A percentile compares a stretch with the other conserved stretches of the same genome.
phyloP scores from a whole-genome alignment of 257 asterid genomes.

The Solanum neorickii region DNA sequence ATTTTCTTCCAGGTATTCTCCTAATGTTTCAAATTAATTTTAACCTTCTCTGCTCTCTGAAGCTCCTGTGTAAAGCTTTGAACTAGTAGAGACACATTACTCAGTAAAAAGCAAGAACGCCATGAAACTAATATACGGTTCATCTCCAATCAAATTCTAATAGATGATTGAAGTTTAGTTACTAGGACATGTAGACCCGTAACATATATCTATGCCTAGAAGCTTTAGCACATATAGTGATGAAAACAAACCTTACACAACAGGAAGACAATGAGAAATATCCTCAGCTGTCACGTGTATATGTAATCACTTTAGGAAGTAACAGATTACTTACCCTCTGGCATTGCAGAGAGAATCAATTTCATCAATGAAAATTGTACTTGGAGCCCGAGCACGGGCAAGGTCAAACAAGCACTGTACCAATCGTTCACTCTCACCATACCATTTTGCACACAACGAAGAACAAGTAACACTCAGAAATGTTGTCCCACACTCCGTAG shows the following conservation, averaged over 20 bases:
- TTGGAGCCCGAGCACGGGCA: constrained; percentile 93
- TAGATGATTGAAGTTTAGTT: neutral
- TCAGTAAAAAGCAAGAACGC: neutral
- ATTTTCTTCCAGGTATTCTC: neutral
- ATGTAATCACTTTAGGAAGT: neutral
- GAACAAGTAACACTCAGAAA: constrained; percentile 90
- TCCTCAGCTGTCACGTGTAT: neutral
- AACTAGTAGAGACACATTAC: neutral
- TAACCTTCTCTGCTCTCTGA: neutral
- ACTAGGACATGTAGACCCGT: neutral
- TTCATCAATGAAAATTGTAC: constrained; percentile 96
- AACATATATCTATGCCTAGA: neutral
- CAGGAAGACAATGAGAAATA: neutral
- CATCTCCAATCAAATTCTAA: neutral
- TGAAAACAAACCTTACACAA: neutral
- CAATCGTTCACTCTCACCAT: constrained; percentile 94
- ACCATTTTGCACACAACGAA: constrained; percentile 91
- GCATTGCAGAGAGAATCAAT: constrained; percentile 18
- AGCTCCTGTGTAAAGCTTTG: neutral
- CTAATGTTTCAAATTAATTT: neutral
- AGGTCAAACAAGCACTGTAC: constrained; percentile 92
- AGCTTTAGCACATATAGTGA: neutral
- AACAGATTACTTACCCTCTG: neutral
- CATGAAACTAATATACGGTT: neutral
- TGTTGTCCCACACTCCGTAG: constrained; percentile 97